Percentiles rank a stretch among this genome's conserved stretches.
phyloP scores from a whole-genome alignment of 495 filamentous ascomycete species.

The Hypoxylon cercidicola region DNA sequence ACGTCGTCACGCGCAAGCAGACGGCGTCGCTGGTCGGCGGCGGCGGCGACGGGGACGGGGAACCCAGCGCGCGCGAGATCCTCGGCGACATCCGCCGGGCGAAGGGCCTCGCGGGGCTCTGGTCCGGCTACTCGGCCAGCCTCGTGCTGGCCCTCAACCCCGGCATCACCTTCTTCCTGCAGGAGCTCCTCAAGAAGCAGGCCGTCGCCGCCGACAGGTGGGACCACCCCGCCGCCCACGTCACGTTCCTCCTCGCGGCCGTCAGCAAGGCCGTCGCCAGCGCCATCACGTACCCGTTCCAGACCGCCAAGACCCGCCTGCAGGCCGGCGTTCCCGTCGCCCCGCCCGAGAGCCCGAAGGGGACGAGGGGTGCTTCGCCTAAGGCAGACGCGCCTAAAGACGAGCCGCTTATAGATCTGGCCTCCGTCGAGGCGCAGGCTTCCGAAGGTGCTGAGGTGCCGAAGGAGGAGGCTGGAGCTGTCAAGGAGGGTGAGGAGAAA shows the following conservation, averaged over 20 bases:
- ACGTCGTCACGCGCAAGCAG: conserved; percentile 85
- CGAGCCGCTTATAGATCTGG: not conserved
- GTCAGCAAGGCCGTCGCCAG: conserved; percentile 83
- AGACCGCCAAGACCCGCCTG: conserved; percentile 79
- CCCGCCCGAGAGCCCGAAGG: conserved; percentile 35
- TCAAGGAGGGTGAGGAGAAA: conserved; percentile 16
- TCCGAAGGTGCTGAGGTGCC: conserved; percentile 19
- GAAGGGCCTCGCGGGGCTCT: conserved; percentile 81
- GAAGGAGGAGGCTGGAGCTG: conserved; percentile 29
- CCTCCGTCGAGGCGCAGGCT: conserved; percentile 5
- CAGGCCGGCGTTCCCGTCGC: conserved; percentile 59
- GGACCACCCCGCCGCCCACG: conserved; percentile 59
- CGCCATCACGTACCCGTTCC: conserved; percentile 85
- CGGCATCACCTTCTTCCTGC: conserved; percentile 84
- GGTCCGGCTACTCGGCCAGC: conserved; percentile 89
- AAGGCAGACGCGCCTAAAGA: conserved; percentile 24
- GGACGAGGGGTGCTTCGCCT: conserved; percentile 5
- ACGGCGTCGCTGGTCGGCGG: conserved; percentile 64
- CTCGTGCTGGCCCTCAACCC: conserved; percentile 88
- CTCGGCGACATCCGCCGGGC: conserved; percentile 71
- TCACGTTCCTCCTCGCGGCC: conserved; percentile 76
- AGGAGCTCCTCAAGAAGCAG: conserved; percentile 72
- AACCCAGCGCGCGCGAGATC: conserved; percentile 65
- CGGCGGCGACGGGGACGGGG: conserved; percentile 5
- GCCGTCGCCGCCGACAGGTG: conserved; percentile 62